phyloP scores from a whole-genome alignment of 176 grass and related monocot genomes.

The Hyparrhenia diplandra region DNA sequence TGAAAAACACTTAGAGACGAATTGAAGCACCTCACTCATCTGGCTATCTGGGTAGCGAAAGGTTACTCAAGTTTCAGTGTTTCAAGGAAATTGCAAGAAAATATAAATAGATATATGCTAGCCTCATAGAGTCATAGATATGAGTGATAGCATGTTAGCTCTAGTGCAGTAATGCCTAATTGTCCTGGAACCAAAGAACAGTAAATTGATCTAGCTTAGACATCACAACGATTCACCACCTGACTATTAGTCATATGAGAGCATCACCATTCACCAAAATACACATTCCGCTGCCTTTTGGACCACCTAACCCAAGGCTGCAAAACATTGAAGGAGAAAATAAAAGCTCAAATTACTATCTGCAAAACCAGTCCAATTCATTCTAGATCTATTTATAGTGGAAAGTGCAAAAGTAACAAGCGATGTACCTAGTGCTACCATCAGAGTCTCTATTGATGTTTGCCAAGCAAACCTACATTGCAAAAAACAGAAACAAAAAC shows the following conservation, averaged over 20 bases:
- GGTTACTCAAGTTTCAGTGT: background rate
- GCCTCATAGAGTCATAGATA: background rate
- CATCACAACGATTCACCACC: background rate
- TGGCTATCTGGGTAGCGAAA: background rate
- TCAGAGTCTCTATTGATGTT: background rate
- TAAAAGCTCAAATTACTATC: no score
- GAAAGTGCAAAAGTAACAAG: background rate
- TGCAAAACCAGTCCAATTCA: no score
- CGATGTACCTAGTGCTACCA: background rate
- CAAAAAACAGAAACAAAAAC: background rate
- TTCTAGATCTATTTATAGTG: background rate
- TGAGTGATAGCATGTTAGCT: background rate
- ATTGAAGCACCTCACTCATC: background rate
- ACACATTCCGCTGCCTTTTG: no score
- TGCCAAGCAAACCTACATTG: background rate
- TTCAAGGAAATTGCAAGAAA: no score
- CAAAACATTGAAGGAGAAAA: no score
- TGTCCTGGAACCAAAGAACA: background rate
- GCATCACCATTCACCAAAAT: no score
- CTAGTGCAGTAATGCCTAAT: background rate
- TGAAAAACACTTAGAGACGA: no score
- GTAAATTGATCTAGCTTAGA: background rate
- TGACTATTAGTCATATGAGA: background rate
- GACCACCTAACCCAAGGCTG: no score
- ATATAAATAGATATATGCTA: background rate